These are phyloP conservation scores for Leccinum disarticulatum DNA, from an alignment of 768 basidiomycete genomes.

Conservation along the genomic window DNA sequence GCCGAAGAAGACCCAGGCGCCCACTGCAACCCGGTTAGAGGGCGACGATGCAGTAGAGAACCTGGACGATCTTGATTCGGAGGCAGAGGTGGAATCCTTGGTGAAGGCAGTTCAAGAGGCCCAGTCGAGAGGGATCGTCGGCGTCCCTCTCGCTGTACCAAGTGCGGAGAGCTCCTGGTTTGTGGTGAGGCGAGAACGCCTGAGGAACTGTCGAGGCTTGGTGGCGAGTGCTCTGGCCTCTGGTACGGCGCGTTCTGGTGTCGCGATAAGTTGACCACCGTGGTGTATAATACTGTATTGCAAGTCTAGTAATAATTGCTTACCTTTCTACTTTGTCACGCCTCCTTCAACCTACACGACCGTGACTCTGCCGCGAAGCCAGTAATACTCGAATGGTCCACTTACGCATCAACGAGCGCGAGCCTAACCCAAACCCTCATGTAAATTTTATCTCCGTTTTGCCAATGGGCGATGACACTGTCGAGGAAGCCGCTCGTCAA, in stretches of 20 bases:
- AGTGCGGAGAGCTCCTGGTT: constrained; percentile 81
- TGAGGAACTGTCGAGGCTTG: constrained; percentile 56
- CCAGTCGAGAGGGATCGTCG: constrained; percentile 56
- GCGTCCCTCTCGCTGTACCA: constrained; percentile 68
- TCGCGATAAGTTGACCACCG: constrained; percentile 19
- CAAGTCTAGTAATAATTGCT: not conserved
- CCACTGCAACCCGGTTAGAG: constrained; percentile 50
- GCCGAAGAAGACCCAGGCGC: constrained; percentile 60
- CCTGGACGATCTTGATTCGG: constrained; percentile 78
- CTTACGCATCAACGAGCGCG: constrained; percentile 63
- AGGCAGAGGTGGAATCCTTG: constrained; percentile 78
- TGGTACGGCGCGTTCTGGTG: constrained; percentile 22
- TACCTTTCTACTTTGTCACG: not conserved
- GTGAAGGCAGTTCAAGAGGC: constrained; percentile 60
- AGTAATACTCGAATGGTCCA: constrained; percentile 53
- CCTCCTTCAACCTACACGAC: constrained; percentile 1
- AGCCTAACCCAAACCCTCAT: constrained; percentile 70
- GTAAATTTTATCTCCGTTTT: constrained; percentile 76
- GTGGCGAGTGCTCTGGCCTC: constrained; percentile 50
- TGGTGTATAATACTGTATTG: not conserved
- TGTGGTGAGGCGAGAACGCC: constrained; percentile 67
- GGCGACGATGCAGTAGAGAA: constrained; percentile 68
- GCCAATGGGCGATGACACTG: constrained; percentile 38
- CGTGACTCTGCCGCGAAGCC: not conserved
- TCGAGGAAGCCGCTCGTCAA: constrained; percentile 65